A percentile compares a stretch with the other conserved stretches of the same genome.
Evolutionary conservation across 2,329 filamentous ascomycete genomes (phyloP).

Genomic region (Fusarium musae): DNA sequence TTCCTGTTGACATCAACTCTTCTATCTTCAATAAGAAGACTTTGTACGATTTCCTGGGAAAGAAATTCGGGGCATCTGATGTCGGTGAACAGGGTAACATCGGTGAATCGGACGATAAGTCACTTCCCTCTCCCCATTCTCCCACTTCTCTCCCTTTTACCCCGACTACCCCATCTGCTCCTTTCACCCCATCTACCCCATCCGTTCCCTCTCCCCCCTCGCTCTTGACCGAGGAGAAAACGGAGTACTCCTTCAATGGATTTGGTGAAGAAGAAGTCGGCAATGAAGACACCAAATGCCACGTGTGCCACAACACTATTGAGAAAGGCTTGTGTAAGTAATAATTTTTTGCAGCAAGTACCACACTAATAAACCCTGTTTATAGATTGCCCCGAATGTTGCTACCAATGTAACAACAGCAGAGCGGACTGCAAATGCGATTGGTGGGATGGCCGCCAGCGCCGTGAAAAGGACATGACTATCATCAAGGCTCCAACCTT

Average conservation of each 20-base stretch:
- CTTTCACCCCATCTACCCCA: background rate
- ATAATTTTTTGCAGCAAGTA: background rate
- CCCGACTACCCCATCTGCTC: background rate
- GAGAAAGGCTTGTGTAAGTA: slow-evolving; percentile 2
- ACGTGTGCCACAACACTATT: background rate
- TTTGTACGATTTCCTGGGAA: background rate
- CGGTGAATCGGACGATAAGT: background rate
- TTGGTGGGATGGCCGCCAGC: slow-evolving; percentile 5
- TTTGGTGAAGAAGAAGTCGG: background rate
- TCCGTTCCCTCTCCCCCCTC: background rate
- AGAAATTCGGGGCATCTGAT: background rate
- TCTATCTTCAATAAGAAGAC: background rate
- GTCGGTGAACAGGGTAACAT: background rate
- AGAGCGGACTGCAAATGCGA: background rate
- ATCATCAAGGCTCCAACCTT: background rate
- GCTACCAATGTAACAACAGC: slow-evolving; percentile 1
- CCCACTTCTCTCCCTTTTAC: background rate
- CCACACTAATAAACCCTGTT: background rate
- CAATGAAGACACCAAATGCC: background rate
- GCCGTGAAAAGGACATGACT: background rate
- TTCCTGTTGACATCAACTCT: slow-evolving; percentile 8
- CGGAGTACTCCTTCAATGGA: background rate
- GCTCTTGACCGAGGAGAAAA: background rate
- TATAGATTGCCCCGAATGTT: slow-evolving; percentile 16
- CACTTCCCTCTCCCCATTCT: background rate